Evolutionary conservation across 352 stramenopile species (phyloP), one percentile per base, ranked within the genome.

Genomic region (Plasmopara muralis): DNA sequence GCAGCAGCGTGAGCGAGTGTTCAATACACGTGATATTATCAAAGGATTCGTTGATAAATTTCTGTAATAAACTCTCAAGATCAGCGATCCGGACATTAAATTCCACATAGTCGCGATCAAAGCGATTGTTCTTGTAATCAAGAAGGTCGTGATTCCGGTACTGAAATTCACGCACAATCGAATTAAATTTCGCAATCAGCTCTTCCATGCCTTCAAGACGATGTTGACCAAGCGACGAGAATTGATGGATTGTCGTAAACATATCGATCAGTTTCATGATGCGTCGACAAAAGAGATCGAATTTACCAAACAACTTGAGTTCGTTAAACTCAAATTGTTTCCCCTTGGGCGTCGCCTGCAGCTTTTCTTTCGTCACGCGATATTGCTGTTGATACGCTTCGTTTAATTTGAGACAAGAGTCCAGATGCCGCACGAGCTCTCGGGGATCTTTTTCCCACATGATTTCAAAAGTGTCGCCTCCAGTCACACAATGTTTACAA

Each of bases 261-360:
- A 99, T 98, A 58, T 99, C 96, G 55, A 99, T 98, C 31, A 99
- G 79, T 67, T 99, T 99, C 68, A 98, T 96, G 10, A 98, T 85
- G 38, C 96, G 89, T 5, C 96, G 74, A 62, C 93, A 98, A 61
- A 99, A 99, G 6, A 99, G 69, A 56, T 99, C 95, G 55, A 99
- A 98, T 56, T 98, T 98, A 53, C 96, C 95, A 68, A 99, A 99
- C 50, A 99, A 98, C 64, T 97, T 96, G 77, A 97, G 97, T 64
- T 99, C 95, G 63, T 97, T 97, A 68, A 99, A 99, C 69, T 98
- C 93, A 59, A 99, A 99, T 55, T 98, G 94, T 70, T 98, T 99
- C 16, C 94, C 95, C 62, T 97, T 98, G 1, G 94, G 90, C 12
- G 88, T 96, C 31, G 88, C 77, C 48, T 96, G 89, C 12, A 99